Percentiles rank a stretch among this genome's conserved stretches.
Evolutionary conservation across 306 rosid species (phyloP).

Genomic region (Geum urbanum): DNA sequence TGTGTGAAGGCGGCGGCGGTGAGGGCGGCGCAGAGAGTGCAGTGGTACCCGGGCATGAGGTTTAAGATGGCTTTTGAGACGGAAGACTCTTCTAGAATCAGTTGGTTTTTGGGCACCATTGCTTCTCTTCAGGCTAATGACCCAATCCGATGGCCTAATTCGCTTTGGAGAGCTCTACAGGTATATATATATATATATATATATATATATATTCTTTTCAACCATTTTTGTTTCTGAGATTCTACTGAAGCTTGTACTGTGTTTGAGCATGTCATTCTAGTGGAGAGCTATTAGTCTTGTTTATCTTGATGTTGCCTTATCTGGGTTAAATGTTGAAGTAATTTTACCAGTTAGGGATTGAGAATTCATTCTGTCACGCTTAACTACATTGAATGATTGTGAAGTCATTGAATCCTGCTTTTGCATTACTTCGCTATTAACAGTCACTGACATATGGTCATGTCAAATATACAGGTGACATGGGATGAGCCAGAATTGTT

Average conservation of each 20-base stretch:
- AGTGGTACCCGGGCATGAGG: conserved; percentile 92
- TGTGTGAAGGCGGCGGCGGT: conserved; percentile 69
- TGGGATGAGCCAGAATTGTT: conserved; percentile 99
- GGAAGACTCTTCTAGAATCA: conserved; percentile 88
- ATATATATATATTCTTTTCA: background rate
- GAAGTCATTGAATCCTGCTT: background rate
- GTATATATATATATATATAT: conserved; percentile 24
- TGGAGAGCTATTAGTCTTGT: no score
- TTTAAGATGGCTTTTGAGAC: conserved; percentile 99
- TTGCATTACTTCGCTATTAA: background rate
- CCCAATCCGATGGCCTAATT: conserved; percentile 83
- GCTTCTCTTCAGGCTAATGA: conserved; percentile 79
- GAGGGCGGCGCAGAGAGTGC: conserved; percentile 68
- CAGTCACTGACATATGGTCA: background rate
- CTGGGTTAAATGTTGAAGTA: no score
- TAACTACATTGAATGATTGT: no score
- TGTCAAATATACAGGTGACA: conserved; percentile 53
- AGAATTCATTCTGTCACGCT: no score
- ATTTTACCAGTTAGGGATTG: no score
- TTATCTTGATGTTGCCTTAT: no score
- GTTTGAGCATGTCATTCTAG: no score
- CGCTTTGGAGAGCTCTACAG: conserved; percentile 99
- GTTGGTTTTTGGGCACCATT: conserved; percentile 99
- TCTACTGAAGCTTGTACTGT: no score
- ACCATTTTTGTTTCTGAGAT: no score